A percentile compares a stretch with the other conserved stretches of the same genome.
Evolutionary conservation across 768 basidiomycete genomes (phyloP).

Genomic region (Boletus eberwhitei): DNA sequence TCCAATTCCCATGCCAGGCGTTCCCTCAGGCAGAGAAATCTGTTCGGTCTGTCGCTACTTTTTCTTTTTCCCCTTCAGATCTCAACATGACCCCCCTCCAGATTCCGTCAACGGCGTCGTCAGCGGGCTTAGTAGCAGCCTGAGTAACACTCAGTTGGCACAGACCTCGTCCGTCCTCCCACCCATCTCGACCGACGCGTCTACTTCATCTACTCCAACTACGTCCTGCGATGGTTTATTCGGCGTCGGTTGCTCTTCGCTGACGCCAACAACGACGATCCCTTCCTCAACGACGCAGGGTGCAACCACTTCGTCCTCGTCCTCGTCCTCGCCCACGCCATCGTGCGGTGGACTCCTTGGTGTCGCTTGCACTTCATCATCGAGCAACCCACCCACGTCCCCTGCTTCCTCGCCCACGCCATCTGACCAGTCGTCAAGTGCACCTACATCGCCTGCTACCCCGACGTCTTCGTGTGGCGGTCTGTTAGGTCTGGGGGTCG

Average conservation of each 20-base stretch:
- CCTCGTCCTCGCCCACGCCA: neutral
- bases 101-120: conserved; percentile 6
- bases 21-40: conserved; percentile 27
- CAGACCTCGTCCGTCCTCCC: conserved; percentile 14
- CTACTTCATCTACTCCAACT: neutral
- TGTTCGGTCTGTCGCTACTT: conserved; percentile 8
- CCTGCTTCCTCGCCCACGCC: neutral
- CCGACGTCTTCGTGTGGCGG: conserved; percentile 8
- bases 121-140: neutral
- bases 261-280: neutral
- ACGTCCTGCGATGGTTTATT: conserved; percentile 21
- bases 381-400: neutral
- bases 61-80: neutral
- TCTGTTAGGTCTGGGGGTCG: too few species aligned
- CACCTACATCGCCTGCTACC: neutral
- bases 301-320: neutral
- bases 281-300: neutral
- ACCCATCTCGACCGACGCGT: conserved; percentile 2
- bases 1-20: conserved; percentile 35
- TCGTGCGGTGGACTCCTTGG: conserved; percentile 4
- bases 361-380: conserved; percentile 9
- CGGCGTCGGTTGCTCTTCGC: conserved; percentile 17
- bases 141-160: neutral
- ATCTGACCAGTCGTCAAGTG: neutral
- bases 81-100: neutral